Conservation (phyloP, 371 early-diverging fungal species). For the Circinella umbellata region DNA sequence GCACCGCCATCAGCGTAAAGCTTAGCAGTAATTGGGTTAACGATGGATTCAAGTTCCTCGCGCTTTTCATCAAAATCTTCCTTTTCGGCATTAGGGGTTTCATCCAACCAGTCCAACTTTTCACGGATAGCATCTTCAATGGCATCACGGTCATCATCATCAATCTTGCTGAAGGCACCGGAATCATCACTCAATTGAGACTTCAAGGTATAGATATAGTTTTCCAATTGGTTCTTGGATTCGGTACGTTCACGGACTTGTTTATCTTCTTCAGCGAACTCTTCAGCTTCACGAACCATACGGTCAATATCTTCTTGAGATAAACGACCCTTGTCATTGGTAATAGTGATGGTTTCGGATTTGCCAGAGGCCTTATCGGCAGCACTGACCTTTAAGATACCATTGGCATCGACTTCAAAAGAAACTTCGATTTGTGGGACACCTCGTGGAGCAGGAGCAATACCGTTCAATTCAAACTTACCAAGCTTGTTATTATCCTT, state of each 20-base stretch:
- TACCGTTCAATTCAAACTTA: conserved; percentile 90
- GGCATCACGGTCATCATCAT: conserved; percentile 84
- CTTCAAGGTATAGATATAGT: conserved; percentile 85
- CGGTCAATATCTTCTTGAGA: conserved; percentile 95
- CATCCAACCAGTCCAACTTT: conserved; percentile 87
- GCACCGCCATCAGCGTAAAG: conserved; percentile 70
- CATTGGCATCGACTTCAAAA: conserved; percentile 98
- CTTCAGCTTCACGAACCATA: conserved; percentile 94
- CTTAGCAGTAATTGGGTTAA: conserved; percentile 89
- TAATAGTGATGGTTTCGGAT: conserved; percentile 93
- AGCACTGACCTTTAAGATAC: conserved; percentile 97
- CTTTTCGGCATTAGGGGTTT: conserved; percentile 67
- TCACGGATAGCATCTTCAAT: conserved; percentile 89
- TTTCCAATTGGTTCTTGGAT: conserved; percentile 83
- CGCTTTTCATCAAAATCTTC: conserved; percentile 86
- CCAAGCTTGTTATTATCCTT: conserved; percentile 98
- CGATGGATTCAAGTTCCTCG: conserved; percentile 82
- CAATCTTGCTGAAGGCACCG: conserved; percentile 71
- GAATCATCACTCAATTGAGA: conserved; percentile 76
- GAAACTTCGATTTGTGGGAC: conserved; percentile 92
- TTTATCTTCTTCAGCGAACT: conserved; percentile 88
- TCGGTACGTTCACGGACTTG: conserved; percentile 85
- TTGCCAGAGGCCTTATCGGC: conserved; percentile 96
- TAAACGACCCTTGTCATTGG: conserved; percentile 95
- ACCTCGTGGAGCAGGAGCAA: conserved; percentile 90